Evolutionary conservation across 106 monocot species (phyloP).

Genomic region (Phalaenopsis equestris): DNA sequence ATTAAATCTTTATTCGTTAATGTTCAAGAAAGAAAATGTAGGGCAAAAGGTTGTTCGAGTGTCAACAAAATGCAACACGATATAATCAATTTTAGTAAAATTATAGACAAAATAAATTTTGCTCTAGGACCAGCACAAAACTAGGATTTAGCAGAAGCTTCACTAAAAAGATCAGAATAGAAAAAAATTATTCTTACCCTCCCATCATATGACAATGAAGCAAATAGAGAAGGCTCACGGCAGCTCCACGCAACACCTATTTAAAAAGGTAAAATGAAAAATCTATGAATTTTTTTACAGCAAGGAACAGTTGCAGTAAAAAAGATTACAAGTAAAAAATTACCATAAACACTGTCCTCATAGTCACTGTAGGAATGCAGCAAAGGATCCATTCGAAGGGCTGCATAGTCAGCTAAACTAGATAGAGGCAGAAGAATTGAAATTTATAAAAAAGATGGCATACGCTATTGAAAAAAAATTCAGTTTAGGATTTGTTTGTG

Average conservation of each 20-base stretch:
- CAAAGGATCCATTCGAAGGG: slow-evolving; percentile 44
- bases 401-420: slow-evolving; percentile 60
- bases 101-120: no score
- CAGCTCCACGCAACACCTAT: slow-evolving; percentile 93
- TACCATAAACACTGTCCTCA: slow-evolving; percentile 98
- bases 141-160: not conserved
- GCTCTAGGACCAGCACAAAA: not conserved
- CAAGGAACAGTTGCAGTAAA: slow-evolving; percentile 6
- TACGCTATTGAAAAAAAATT: not conserved
- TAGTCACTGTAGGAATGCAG: slow-evolving; percentile 81
- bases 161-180: not conserved
- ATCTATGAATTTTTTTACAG: no score
- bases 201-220: slow-evolving; percentile 95
- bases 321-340: slow-evolving; percentile 5
- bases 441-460: not conserved
- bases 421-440: slow-evolving; percentile 4
- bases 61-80: not conserved
- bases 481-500: not conserved
- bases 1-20: not conserved
- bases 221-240: slow-evolving; percentile 69
- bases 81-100: not conserved
- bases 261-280: not conserved
- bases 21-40: not conserved
- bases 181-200: slow-evolving; percentile 47
- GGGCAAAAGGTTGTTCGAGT: not conserved